Evolutionary conservation across 129 eudicot genomes (phyloP).

Genomic region (Sambucus nigra): DNA sequence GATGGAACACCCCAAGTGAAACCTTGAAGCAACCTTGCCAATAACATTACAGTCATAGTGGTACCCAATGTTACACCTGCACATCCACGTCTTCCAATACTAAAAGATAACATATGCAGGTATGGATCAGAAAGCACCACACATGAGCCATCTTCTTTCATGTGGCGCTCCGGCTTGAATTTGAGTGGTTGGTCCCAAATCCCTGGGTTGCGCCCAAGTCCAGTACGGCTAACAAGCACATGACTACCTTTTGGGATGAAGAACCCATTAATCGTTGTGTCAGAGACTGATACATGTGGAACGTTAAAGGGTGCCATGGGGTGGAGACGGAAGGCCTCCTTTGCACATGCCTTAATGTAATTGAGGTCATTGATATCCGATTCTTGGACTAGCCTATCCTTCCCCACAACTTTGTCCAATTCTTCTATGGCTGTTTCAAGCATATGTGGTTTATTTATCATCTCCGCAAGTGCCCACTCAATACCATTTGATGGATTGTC

Average conservation of each 20-base stretch:
- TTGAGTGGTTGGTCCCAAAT: slow-evolving; percentile 17
- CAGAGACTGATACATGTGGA: slow-evolving; percentile 7
- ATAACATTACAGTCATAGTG: slow-evolving; percentile 17
- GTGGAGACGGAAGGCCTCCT: slow-evolving; percentile 17
- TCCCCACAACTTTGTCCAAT: slow-evolving; percentile 16
- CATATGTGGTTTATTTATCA: slow-evolving; percentile 15
- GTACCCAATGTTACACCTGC: slow-evolving; percentile 15
- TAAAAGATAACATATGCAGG: slow-evolving; percentile 11
- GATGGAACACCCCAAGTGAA: slow-evolving; percentile 21
- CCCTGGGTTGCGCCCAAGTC: slow-evolving; percentile 15
- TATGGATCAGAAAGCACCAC: slow-evolving; percentile 13
- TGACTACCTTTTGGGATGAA: slow-evolving; percentile 29
- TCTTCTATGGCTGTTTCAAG: slow-evolving; percentile 3
- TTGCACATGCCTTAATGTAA: slow-evolving; percentile 18
- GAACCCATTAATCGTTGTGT: slow-evolving; percentile 10
- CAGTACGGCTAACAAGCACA: slow-evolving; percentile 11
- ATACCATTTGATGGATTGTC: slow-evolving; percentile 21
- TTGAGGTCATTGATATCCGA: slow-evolving; percentile 12
- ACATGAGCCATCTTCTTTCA: neutral
- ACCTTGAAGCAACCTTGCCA: slow-evolving; percentile 21
- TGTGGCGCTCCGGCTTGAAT: slow-evolving; percentile 18
- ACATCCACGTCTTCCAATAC: slow-evolving; percentile 20
- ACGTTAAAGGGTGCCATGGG: slow-evolving; percentile 23
- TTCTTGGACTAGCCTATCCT: slow-evolving; percentile 17
- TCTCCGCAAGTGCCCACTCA: slow-evolving; percentile 25